phyloP scores from a whole-genome alignment of 208 protist species.

The Leishmania mexicana region DNA sequence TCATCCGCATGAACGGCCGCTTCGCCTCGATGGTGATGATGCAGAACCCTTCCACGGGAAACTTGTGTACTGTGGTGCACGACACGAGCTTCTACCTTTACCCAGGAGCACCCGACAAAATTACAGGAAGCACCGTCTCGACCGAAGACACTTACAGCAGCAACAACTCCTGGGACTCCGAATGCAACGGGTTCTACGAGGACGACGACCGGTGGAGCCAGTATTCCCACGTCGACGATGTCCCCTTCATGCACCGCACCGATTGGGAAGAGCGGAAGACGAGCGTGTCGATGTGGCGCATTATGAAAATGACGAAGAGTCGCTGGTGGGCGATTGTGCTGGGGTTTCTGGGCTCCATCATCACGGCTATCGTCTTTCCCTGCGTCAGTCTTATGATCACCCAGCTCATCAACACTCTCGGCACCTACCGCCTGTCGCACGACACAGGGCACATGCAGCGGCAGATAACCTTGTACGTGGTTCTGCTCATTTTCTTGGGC shows the following conservation, averaged over 20 bases:
- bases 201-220: constrained; percentile 30
- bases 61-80: constrained; percentile 30
- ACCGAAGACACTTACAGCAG: neutral
- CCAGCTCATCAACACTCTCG: constrained; percentile 49
- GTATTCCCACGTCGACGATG: constrained; percentile 48
- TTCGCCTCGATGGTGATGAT: constrained; percentile 76
- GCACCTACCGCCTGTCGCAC: constrained; percentile 33
- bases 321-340: constrained; percentile 43
- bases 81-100: constrained; percentile 53
- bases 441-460: constrained; percentile 34
- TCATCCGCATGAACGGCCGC: constrained; percentile 55
- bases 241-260: constrained; percentile 59
- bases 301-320: constrained; percentile 57
- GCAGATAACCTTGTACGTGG: constrained; percentile 42
- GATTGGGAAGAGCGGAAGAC: constrained; percentile 55
- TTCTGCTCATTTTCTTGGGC: constrained; percentile 55
- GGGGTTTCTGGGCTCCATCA: constrained; percentile 58
- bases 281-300: constrained; percentile 46
- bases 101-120: constrained; percentile 9
- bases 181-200: constrained; percentile 1
- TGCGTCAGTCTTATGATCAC: constrained; percentile 49
- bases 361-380: constrained; percentile 46
- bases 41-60: constrained; percentile 42
- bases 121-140: neutral
- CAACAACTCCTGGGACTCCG: constrained; percentile 22